phyloP scores from a whole-genome alignment of 805 yeast species.

The Candida pini region DNA sequence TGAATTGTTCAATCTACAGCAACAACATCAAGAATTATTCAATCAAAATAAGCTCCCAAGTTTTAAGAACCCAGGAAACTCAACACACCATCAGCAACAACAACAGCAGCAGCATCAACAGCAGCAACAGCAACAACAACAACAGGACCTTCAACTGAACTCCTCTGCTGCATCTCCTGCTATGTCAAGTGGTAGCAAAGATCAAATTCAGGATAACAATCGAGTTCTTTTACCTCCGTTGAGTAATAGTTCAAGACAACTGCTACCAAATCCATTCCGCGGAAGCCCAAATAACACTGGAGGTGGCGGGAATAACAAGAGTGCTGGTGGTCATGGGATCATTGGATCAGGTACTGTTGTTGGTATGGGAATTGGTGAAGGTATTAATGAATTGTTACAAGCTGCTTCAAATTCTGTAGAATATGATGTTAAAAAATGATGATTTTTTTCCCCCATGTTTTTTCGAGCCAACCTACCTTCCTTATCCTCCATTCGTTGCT shows the following conservation, averaged over 20 bases:
- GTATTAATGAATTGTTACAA: constrained; percentile 16
- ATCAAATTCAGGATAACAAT: constrained; percentile 6
- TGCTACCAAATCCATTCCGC: constrained; percentile 15
- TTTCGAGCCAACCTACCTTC: too few species aligned
- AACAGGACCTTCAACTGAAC: constrained; percentile 3
- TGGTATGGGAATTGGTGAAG: too few species aligned
- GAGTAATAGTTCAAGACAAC: constrained; percentile 12
- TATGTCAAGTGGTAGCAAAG: not conserved
- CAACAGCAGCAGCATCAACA: not conserved
- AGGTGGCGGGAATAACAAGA: constrained; percentile 2
- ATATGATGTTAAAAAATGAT: constrained; percentile 7
- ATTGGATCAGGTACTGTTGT: too few species aligned
- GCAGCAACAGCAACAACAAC: not conserved
- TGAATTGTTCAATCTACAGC: constrained; percentile 12
- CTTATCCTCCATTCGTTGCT: too few species aligned
- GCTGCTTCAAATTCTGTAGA: constrained; percentile 16
- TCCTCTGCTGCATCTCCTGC: not conserved
- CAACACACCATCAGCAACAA: not conserved
- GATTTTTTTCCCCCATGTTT: too few species aligned
- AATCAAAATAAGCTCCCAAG: constrained; percentile 11
- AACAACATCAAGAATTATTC: constrained; percentile 12
- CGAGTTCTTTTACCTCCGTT: constrained; percentile 18
- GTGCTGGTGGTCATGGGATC: not conserved
- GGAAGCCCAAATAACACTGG: constrained; percentile 1
- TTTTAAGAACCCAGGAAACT: constrained; percentile 1